Base-by-base conservation (phyloP, 768 basidiomycete genomes). In the Russula olivacea region DNA sequence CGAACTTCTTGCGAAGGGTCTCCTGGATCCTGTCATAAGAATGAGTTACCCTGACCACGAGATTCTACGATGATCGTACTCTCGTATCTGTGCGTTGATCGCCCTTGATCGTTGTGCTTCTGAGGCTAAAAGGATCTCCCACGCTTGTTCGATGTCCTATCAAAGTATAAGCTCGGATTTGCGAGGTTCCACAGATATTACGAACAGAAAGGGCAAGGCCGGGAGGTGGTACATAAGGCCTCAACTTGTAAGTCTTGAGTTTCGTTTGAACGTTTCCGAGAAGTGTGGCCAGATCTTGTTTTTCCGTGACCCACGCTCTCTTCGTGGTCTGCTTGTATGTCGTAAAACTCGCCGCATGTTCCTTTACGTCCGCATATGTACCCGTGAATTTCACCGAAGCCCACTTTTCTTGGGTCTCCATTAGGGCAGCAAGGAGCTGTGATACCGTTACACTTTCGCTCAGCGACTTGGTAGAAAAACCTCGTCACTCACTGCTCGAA, bases 241-340 rank as follows among this genome's bases (percentile, higher is more conserved):
- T 79, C 68, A 99, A 72, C 11, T 87, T 85, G 76, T 98, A 98
- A 25, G 95, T 98, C 73, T 81, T 83, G 60, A 98, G 76, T 74
- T 98, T 98, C 0, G 93, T 96, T 73, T 94, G 91, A 32, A 99
- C 87, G 70, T 97, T 96, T 3, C 90, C 87, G 66, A 98, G 91
- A 15, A 98, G 80, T 1, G 89, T 91, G 10, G 86, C 83, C 11
- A 97, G 76, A 62, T 95, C 94, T 71, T 93, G 89, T 71, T 88
- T 84, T 74, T 98, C 95, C 9, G 84, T 86, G 11, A 93, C 91
- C 92, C 93, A 97, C 2, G 78, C 78, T 3, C 93, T 83, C 70
- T 97, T 97, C 45, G 80, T 87, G 2, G 88, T 88, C 67, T 87
- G 85, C 72, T 97, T 97, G 76, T 96, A 94, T 1, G 78, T 78